These are phyloP conservation scores for Pseudocohnilembus persalinus DNA, from an alignment of 169 alveolate genomes.

Conservation along the genomic window DNA sequence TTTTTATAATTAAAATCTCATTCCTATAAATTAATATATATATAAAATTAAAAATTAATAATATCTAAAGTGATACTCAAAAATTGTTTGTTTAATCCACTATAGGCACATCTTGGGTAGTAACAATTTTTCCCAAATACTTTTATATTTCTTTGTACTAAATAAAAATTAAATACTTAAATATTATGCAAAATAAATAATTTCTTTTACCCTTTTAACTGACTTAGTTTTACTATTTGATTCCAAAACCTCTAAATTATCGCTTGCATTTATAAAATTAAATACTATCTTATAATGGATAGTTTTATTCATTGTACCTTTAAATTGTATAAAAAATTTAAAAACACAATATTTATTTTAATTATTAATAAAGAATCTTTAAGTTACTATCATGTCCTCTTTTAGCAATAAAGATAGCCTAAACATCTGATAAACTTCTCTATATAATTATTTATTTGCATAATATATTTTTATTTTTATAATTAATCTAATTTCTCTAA, in stretches of 20 bases:
- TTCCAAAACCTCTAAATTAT: neutral
- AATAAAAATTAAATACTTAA: neutral
- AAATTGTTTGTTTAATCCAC: too few relatives aligned
- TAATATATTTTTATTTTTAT: too few relatives aligned
- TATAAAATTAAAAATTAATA: too few relatives aligned
- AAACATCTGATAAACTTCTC: neutral
- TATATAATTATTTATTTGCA: neutral
- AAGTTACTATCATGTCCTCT: neutral
- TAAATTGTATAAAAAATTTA: too few relatives aligned
- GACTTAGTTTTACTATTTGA: neutral
- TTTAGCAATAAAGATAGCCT: neutral
- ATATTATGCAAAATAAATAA: neutral
- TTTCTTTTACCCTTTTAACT: neutral
- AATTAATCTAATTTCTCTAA: neutral
- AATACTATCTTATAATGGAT: neutral
- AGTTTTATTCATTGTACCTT: neutral
- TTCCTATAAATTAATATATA: too few relatives aligned
- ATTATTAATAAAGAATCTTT: too few relatives aligned
- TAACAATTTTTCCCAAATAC: neutral
- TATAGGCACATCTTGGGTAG: neutral
- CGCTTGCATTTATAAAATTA: too few relatives aligned
- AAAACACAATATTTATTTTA: too few relatives aligned
- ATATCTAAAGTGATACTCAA: too few relatives aligned
- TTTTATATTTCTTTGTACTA: neutral
- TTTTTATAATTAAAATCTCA: too few relatives aligned